These are phyloP conservation scores for Fomitopsis betulina DNA, from an alignment of 1,284 basidiomycete species.

Conservation along the genomic window DNA sequence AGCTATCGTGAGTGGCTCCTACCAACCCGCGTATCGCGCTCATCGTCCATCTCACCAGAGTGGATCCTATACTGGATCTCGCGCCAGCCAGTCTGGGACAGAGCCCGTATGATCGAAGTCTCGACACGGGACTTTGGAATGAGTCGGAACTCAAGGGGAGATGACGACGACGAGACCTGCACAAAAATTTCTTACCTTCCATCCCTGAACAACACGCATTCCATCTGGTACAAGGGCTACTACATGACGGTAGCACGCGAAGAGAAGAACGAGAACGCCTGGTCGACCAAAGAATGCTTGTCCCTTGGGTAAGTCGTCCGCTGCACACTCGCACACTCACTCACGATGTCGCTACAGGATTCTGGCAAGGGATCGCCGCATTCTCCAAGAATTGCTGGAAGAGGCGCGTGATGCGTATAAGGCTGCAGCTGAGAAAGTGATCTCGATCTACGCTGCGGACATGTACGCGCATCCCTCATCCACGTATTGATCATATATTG, in stretches of 20 bases:
- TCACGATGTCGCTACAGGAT: slow-evolving; percentile 10
- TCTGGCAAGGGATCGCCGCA: slow-evolving; percentile 13
- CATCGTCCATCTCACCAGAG: not conserved
- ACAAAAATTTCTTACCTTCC: too few species aligned
- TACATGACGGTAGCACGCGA: not conserved
- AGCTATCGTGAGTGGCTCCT: slow-evolving; percentile 44
- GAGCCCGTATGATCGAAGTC: slow-evolving; percentile 27
- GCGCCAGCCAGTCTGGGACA: slow-evolving; percentile 9
- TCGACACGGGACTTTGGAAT: slow-evolving; percentile 22
- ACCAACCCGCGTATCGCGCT: not conserved
- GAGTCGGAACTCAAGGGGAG: not conserved
- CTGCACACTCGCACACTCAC: too few species aligned
- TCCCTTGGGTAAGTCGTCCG: too few species aligned
- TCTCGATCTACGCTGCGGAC: slow-evolving; percentile 13
- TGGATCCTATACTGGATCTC: not conserved
- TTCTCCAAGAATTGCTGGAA: slow-evolving; percentile 23
- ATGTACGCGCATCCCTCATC: slow-evolving; percentile 3
- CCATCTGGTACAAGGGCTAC: too few species aligned
- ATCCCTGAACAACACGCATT: too few species aligned
- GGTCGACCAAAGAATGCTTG: not conserved
- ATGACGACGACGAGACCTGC: not conserved
- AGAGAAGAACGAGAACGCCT: not conserved
- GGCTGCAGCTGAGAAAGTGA: slow-evolving; percentile 12
- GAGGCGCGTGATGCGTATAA: slow-evolving; percentile 26
- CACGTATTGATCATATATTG: not conserved